Evolutionary conservation across 768 basidiomycete genomes (phyloP).

Genomic region (Lactifluus subvellereus): DNA sequence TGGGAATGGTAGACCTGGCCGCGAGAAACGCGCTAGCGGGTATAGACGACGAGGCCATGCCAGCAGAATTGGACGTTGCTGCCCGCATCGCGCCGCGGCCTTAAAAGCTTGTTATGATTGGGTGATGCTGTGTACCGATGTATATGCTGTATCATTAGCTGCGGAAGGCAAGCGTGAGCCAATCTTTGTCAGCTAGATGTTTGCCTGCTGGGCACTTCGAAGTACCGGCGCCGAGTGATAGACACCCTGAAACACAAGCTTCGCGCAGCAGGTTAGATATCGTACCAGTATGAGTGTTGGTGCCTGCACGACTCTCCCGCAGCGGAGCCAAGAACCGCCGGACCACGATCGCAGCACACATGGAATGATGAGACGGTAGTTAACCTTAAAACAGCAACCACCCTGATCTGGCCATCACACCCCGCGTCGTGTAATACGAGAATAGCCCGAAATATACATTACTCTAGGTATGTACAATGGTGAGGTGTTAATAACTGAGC

Average conservation of each 20-base stretch:
- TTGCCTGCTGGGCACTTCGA: too few relatives aligned
- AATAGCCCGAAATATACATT: not conserved
- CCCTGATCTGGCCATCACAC: not conserved
- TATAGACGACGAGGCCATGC: constrained; percentile 48
- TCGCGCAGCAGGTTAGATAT: too few relatives aligned
- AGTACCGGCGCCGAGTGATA: too few relatives aligned
- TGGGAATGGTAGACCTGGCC: constrained; percentile 75
- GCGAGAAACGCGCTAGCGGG: constrained; percentile 63
- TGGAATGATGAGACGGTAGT: not conserved
- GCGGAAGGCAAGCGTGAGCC: not conserved
- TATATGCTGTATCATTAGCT: too few relatives aligned
- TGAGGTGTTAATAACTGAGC: constrained; percentile 7
- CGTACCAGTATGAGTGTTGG: too few relatives aligned
- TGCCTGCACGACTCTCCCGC: too few relatives aligned
- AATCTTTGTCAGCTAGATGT: not conserved
- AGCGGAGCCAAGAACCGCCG: too few relatives aligned
- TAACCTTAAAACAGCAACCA: too few relatives aligned
- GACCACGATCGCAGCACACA: not conserved
- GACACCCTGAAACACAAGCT: too few relatives aligned
- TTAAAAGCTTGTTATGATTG: not conserved
- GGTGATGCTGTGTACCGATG: not conserved
- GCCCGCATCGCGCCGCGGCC: not conserved
- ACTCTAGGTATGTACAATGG: not conserved
- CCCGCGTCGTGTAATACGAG: not conserved
- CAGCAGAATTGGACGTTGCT: constrained; percentile 39